Conservation (phyloP, 2,329 filamentous ascomycete species). For the Ophiostoma quercus region DNA sequence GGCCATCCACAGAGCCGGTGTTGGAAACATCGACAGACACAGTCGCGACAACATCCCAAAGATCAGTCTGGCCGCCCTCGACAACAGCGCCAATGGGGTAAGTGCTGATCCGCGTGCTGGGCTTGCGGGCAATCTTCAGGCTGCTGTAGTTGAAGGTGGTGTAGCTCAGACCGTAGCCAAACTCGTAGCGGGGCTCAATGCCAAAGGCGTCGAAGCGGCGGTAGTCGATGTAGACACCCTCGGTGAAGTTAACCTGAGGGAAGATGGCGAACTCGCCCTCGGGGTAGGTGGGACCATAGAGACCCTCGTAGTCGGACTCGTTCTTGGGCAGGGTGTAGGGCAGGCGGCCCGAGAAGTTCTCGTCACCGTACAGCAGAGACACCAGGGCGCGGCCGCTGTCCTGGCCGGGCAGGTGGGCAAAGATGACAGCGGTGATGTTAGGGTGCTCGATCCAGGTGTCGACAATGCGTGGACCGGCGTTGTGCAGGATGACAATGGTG, state of each 20-base stretch:
- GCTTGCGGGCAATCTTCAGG: slow-evolving; percentile 31
- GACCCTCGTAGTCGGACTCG: slow-evolving; percentile 44
- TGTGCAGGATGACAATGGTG: slow-evolving; percentile 60
- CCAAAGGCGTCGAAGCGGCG: slow-evolving; percentile 47
- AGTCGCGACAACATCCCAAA: slow-evolving; percentile 43
- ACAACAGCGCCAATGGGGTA: slow-evolving; percentile 39
- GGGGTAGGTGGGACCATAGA: slow-evolving; percentile 9
- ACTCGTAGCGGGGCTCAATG: slow-evolving; percentile 49
- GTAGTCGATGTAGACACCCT: slow-evolving; percentile 49
- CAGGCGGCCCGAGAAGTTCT: slow-evolving; percentile 53
- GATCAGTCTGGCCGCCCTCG: slow-evolving; percentile 42
- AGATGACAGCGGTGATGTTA: slow-evolving; percentile 59
- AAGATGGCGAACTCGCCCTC: slow-evolving; percentile 38
- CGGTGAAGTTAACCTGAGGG: slow-evolving; percentile 21
- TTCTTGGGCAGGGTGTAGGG: slow-evolving; percentile 56
- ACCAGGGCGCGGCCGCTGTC: slow-evolving; percentile 53
- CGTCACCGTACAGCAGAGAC: slow-evolving; percentile 52
- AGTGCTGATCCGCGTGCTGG: slow-evolving; percentile 28
- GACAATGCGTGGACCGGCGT: slow-evolving; percentile 54
- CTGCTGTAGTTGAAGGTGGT: slow-evolving; percentile 47
- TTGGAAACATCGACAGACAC: slow-evolving; percentile 40
- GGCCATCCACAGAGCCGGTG: slow-evolving; percentile 38
- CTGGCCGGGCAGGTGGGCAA: slow-evolving; percentile 60
- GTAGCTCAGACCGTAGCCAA: slow-evolving; percentile 53
- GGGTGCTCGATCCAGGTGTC: slow-evolving; percentile 57